Conservation (phyloP, 73 alveolate species). For the Breviolum minutum region DNA sequence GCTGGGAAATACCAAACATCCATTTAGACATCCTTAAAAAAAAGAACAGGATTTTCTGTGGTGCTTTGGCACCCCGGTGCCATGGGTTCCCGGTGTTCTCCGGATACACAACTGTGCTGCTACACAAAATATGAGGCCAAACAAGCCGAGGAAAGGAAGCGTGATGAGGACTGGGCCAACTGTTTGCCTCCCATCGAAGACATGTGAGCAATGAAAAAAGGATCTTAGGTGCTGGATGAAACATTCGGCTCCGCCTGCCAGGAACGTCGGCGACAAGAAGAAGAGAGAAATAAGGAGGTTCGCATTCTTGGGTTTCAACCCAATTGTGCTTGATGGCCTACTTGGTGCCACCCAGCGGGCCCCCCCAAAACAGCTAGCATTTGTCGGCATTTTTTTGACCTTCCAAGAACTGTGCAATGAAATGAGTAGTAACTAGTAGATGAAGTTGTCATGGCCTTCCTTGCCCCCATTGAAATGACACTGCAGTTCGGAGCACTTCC, state of each 20-base stretch:
- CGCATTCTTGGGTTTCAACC: background rate
- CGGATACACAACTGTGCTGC: background rate
- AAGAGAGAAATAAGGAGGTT: constrained; percentile 69
- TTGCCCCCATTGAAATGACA: no score
- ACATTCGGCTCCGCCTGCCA: background rate
- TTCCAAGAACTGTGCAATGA: no score
- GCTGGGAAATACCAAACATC: no score
- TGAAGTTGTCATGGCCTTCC: no score
- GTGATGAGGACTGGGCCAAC: constrained; percentile 30
- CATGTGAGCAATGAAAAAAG: no score
- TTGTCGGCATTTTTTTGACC: no score
- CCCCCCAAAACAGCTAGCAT: background rate
- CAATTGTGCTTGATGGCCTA: no score
- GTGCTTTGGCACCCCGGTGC: background rate
- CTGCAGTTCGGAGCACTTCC: background rate
- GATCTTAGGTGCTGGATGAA: no score
- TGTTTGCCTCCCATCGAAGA: no score
- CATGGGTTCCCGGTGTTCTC: background rate
- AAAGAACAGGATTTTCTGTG: no score
- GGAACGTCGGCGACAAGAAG: constrained; percentile 57
- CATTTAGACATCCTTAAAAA: no score
- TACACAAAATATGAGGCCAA: background rate
- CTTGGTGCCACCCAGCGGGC: background rate
- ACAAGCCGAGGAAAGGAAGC: constrained; percentile 51
- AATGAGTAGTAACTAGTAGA: no score